Conservation (phyloP, 1,139 yeast species). For the Debaryomyces robertsiae region DNA sequence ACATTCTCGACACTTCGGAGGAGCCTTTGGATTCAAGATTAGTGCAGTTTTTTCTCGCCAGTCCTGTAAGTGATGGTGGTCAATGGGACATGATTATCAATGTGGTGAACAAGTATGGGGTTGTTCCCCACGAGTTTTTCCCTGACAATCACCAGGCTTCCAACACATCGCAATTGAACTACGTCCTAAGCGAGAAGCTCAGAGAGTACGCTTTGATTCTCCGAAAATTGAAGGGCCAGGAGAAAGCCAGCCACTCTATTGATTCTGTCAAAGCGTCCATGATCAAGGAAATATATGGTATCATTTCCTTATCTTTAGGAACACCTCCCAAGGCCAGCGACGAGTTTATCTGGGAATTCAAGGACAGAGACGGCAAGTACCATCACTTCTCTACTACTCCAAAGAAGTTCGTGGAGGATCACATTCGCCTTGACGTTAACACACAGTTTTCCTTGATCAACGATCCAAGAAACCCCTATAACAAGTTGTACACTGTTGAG, state of each 20-base stretch:
- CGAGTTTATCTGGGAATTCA: constrained; percentile 69
- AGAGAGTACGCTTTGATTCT: constrained; percentile 74
- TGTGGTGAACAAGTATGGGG: constrained; percentile 73
- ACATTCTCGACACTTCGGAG: constrained; percentile 64
- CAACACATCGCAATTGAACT: constrained; percentile 57
- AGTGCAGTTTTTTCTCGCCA: constrained; percentile 59
- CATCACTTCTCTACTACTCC: constrained; percentile 61
- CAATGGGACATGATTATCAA: constrained; percentile 84
- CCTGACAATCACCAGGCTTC: constrained; percentile 75
- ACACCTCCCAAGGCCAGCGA: constrained; percentile 75
- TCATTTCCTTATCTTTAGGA: constrained; percentile 69
- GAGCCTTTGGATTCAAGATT: constrained; percentile 70
- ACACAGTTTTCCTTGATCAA: constrained; percentile 67
- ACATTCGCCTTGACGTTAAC: constrained; percentile 53
- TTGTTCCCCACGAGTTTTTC: constrained; percentile 70
- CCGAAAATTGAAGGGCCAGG: constrained; percentile 45
- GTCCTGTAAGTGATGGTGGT: constrained; percentile 80
- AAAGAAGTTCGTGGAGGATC: constrained; percentile 56
- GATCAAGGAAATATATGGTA: constrained; percentile 63
- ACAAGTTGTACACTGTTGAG: constrained; percentile 66
- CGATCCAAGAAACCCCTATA: constrained; percentile 76
- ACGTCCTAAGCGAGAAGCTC: constrained; percentile 63
- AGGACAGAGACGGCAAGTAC: constrained; percentile 70
- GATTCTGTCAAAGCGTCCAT: constrained; percentile 44
- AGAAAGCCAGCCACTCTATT: constrained; percentile 25